Percentiles rank a stretch among this genome's conserved stretches.
Evolutionary conservation across 2,329 filamentous ascomycete genomes (phyloP).

Genomic region (Myriosclerotinia scirpicola): DNA sequence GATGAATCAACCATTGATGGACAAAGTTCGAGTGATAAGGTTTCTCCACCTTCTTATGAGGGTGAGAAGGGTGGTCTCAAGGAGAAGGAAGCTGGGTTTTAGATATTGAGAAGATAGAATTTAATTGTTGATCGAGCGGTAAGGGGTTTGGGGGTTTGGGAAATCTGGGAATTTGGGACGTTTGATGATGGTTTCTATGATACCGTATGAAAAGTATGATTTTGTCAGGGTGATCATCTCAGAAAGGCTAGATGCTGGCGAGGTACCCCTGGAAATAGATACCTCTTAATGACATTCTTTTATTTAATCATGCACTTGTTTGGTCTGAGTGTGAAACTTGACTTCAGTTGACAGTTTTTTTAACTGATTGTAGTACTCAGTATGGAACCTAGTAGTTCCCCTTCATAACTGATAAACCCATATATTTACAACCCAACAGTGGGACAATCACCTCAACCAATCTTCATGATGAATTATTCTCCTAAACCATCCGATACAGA

Average conservation of each 20-base stretch:
- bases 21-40: background rate
- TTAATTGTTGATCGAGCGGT: background rate
- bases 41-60: constrained; percentile 8
- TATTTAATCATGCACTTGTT: background rate
- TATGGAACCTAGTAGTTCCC: too few species aligned
- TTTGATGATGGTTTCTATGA: constrained; percentile 19
- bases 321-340: background rate
- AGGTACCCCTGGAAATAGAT: background rate
- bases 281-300: constrained; percentile 18
- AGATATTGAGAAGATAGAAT: background rate
- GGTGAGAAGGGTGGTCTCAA: background rate
- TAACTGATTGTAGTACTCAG: too few species aligned
- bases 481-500: background rate
- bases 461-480: background rate
- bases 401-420: background rate
- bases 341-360: too few species aligned
- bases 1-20: background rate
- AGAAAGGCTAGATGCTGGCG: constrained; percentile 13
- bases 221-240: background rate
- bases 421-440: too few species aligned
- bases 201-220: constrained; percentile 18
- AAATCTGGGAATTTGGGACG: background rate
- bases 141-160: background rate
- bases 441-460: background rate
- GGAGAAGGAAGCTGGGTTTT: constrained; percentile 4